Conservation (phyloP, 371 early-diverging fungal genomes). For the Synchytrium microbalum region DNA sequence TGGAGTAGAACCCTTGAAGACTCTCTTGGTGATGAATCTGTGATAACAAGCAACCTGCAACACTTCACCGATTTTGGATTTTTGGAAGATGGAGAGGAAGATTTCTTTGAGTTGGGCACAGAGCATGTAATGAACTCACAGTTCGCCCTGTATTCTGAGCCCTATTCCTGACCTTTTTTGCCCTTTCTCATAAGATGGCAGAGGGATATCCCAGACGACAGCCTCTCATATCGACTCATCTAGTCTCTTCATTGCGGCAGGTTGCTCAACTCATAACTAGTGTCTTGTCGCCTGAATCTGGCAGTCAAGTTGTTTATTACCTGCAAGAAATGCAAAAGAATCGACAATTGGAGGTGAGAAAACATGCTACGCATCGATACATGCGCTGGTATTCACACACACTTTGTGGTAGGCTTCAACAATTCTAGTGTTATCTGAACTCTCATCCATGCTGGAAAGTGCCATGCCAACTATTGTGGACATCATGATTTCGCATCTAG, state of each 20-base stretch:
- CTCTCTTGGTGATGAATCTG: background rate
- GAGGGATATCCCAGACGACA: conserved; percentile 32
- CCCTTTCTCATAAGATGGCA: background rate
- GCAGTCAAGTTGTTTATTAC: conserved; percentile 33
- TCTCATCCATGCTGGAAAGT: conserved; percentile 32
- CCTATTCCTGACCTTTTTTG: background rate
- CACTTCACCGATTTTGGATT: background rate
- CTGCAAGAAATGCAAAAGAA: conserved; percentile 29
- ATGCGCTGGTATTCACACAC: no score
- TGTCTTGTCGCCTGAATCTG: conserved; percentile 20
- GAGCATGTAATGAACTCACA: no score
- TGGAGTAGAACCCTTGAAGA: background rate
- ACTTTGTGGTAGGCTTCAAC: conserved; percentile 19
- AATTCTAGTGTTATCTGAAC: conserved; percentile 39
- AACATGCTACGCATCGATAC: no score
- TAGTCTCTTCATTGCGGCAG: conserved; percentile 31
- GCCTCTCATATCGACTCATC: conserved; percentile 32
- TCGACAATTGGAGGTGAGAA: conserved; percentile 21
- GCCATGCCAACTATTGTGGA: conserved; percentile 25
- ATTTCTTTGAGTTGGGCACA: background rate
- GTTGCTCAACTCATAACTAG: conserved; percentile 26
- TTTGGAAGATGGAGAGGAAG: background rate
- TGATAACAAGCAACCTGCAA: background rate
- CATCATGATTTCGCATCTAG: conserved; percentile 23
- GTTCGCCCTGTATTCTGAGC: background rate